Evolutionary conservation across 345 rosid genomes (phyloP), one percentile per base, ranked within the genome.

Genomic region (Eutrema heterophyllum): DNA sequence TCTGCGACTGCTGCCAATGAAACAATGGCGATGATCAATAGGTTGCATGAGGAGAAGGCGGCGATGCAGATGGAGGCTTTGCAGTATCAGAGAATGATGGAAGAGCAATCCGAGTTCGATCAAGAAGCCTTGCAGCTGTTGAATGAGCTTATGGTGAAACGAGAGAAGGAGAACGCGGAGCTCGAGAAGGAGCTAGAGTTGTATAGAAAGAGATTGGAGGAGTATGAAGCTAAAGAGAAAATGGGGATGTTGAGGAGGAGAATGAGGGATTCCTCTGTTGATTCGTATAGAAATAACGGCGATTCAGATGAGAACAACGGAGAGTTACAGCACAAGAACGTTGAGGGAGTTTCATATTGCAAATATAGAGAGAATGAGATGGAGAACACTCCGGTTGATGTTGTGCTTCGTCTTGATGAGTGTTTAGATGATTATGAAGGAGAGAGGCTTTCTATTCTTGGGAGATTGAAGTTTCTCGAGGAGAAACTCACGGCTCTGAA

Each of bases 41-140:
- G 98, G 73, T 90, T 96, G 63, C 99, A 96, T 56, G 99, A 96
- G 72, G 98, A 96, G 85, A 96, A 90, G 78, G 96, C 99, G 0
- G 97, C 97, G 11, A 88, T 92, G 98, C 98, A 92, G 87, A 96
- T 96, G 99, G 99, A 96, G 71, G 99, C 98, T 14, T 76, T 92
- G 79, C 99, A 96, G 79, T 96, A 96, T 33, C 97, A 96, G 80
- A 83, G 99, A 68, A 92, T 96, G 98, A 96, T 96, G 99, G 99
- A 96, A 53, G 99, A 96, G 70, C 98, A 92, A 60, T 79, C 96
- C 0, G 98, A 92, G 72, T 96, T 90, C 11, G 99, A 96, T 64
- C 99, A 96, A 78, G 98, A 96, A 84, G 99, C 98, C 8, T 73
- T 92, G 86, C 97, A 89, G 86, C 71, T 90, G 27, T 71, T 96